Conservation (phyloP, 345 rosid species). For the Hirschfeldia incana region DNA sequence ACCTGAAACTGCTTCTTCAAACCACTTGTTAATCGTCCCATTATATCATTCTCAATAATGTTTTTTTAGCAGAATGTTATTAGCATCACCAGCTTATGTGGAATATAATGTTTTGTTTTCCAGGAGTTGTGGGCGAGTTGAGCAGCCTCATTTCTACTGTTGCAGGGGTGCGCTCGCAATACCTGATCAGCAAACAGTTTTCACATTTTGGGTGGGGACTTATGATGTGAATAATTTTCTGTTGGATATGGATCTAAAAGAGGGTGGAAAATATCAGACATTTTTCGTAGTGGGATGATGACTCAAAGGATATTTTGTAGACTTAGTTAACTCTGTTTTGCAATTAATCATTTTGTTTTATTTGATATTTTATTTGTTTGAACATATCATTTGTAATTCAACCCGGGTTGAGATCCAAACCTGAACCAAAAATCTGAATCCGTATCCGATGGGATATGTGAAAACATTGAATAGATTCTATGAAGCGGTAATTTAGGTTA, state of each 20-base stretch:
- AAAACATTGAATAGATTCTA: no score
- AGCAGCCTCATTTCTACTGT: not conserved
- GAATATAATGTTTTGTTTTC: not conserved
- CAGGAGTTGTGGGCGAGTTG: constrained; percentile 19
- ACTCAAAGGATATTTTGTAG: not conserved
- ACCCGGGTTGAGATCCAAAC: no score
- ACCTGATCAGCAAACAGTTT: constrained; percentile 27
- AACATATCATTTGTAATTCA: not conserved
- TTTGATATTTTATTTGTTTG: not conserved
- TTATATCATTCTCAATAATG: not conserved
- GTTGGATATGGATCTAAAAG: not conserved
- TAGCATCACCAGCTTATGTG: not conserved
- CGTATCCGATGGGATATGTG: no score
- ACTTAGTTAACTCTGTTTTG: not conserved
- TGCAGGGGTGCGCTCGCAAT: constrained; percentile 52
- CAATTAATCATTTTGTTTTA: not conserved
- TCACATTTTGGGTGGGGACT: not conserved
- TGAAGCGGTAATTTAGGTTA: no score
- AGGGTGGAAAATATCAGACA: not conserved
- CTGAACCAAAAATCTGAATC: no score
- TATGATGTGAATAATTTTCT: not conserved
- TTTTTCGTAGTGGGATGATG: not conserved
- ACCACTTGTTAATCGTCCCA: constrained; percentile 13
- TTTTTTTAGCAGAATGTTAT: not conserved
- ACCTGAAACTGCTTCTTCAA: not conserved